phyloP scores from a whole-genome alignment of 2,329 filamentous ascomycete genomes.

The Celoporthe dispersa region DNA sequence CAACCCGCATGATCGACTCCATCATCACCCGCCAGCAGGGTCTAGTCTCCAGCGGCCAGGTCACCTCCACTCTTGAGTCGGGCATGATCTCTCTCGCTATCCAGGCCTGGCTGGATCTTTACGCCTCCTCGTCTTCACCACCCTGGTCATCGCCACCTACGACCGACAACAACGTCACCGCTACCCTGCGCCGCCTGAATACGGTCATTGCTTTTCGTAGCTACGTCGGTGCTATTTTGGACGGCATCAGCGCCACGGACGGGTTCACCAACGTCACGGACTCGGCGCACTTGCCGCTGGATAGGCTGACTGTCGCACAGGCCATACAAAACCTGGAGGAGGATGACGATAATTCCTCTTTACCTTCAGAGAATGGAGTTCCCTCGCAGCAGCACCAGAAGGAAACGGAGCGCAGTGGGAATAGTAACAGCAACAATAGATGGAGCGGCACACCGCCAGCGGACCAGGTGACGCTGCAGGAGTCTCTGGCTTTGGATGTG shows the following conservation, averaged over 20 bases:
- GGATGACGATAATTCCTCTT: neutral
- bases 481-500: conserved; percentile 16
- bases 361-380: neutral
- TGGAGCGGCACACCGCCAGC: neutral
- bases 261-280: conserved; percentile 39
- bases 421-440: neutral
- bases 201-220: neutral
- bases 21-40: conserved; percentile 27
- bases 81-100: conserved; percentile 25
- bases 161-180: neutral
- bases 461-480: conserved; percentile 1
- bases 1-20: conserved; percentile 22
- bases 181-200: neutral
- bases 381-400: neutral
- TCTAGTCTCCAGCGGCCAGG: conserved; percentile 6
- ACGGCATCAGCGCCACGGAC: conserved; percentile 42
- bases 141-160: neutral
- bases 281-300: conserved; percentile 22
- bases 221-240: conserved; percentile 41
- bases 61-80: conserved; percentile 24
- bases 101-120: conserved; percentile 24
- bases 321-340: conserved; percentile 5
- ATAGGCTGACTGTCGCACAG: conserved; percentile 27
- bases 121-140: conserved; percentile 2
- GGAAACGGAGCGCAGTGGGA: neutral